These are phyloP conservation scores for Delphinella strobiligena DNA, from an alignment of 2,329 filamentous ascomycete species.

Conservation along the genomic window DNA sequence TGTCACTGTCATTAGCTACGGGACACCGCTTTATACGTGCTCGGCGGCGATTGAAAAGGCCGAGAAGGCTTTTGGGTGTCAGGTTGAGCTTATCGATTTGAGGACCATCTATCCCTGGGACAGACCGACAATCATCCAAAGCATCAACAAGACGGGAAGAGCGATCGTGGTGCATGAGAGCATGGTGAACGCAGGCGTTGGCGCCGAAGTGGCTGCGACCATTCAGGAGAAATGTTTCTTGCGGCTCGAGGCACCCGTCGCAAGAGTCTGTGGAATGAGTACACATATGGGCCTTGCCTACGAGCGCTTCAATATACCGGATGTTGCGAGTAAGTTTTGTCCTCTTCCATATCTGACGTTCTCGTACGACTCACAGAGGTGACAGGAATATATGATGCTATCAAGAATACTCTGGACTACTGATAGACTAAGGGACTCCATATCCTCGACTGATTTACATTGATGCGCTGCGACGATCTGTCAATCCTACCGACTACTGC, in stretches of 20 bases:
- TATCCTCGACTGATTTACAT: too few species aligned
- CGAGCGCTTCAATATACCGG: slow-evolving; percentile 61
- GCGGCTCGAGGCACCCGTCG: slow-evolving; percentile 71
- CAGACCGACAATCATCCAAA: slow-evolving; percentile 63
- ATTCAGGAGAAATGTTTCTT: slow-evolving; percentile 83
- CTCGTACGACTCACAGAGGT: slow-evolving; percentile 4
- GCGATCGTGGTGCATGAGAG: slow-evolving; percentile 85
- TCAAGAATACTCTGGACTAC: slow-evolving; percentile 34
- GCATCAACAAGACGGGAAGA: slow-evolving; percentile 75
- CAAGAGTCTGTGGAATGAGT: slow-evolving; percentile 79
- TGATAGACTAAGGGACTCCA: too few species aligned
- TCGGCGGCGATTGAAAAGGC: slow-evolving; percentile 63
- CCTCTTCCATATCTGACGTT: background rate
- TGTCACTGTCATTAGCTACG: slow-evolving; percentile 77
- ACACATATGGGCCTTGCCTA: slow-evolving; percentile 70
- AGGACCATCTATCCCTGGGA: slow-evolving; percentile 90
- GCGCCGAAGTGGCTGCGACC: slow-evolving; percentile 77
- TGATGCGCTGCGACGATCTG: too few species aligned
- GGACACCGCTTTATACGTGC: slow-evolving; percentile 79
- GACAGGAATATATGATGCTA: slow-evolving; percentile 36
- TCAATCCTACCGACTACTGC: too few species aligned
- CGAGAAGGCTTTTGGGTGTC: slow-evolving; percentile 62
- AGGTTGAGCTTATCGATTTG: slow-evolving; percentile 75
- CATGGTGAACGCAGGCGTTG: slow-evolving; percentile 81
- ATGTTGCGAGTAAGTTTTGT: slow-evolving; percentile 69